Conservation (phyloP, 305 asterid genomes). For the Plantago rigida region DNA sequence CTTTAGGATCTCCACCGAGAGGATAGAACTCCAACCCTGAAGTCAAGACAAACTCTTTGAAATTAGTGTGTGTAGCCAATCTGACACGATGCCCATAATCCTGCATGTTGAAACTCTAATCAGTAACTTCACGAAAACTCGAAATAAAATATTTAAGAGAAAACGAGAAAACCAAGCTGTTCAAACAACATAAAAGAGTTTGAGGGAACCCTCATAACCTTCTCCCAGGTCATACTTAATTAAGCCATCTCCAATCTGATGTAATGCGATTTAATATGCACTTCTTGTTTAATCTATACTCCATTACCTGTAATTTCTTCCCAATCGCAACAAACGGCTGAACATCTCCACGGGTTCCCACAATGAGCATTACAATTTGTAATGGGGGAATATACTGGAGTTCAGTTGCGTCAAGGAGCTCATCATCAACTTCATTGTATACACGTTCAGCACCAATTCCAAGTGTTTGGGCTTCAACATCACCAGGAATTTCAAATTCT, state of each 20-base stretch:
- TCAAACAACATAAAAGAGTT: constrained; percentile 8
- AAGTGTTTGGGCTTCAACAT: constrained; percentile 46
- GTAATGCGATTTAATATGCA: constrained; percentile 17
- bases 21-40: constrained; percentile 96
- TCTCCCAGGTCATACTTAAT: constrained; percentile 12
- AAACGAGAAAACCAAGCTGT: background rate
- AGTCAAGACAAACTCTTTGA: constrained; percentile 88
- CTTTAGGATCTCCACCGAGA: constrained; percentile 93
- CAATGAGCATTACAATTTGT: constrained; percentile 79
- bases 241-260: constrained; percentile 6
- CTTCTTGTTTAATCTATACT: constrained; percentile 14
- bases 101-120: constrained; percentile 50
- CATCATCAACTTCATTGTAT: constrained; percentile 47
- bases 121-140: constrained; percentile 26
- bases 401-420: constrained; percentile 51
- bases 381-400: constrained; percentile 59
- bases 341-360: constrained; percentile 93
- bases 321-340: constrained; percentile 91
- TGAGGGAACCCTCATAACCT: background rate
- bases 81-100: constrained; percentile 93
- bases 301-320: constrained; percentile 53
- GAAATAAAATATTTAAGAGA: too few species aligned
- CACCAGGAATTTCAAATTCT: constrained; percentile 80
- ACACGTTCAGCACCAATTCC: constrained; percentile 36
- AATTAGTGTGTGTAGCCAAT: constrained; percentile 91